These are phyloP conservation scores for Colletotrichum noveboracense DNA, from an alignment of 2,329 filamentous ascomycete genomes.

Conservation along the genomic window DNA sequence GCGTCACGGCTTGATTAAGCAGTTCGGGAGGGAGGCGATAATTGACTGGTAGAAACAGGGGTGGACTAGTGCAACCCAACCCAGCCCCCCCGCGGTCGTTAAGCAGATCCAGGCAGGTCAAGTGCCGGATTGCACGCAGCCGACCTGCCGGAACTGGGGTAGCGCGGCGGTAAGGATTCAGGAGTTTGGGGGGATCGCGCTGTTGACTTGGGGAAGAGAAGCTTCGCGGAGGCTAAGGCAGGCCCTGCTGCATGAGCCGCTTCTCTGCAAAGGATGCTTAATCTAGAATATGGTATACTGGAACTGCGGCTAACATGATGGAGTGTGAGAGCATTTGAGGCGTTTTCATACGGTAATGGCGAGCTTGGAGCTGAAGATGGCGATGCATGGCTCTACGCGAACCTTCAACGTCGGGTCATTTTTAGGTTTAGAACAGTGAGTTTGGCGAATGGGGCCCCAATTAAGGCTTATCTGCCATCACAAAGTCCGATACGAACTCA, in stretches of 20 bases:
- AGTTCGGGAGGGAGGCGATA: neutral
- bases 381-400: neutral
- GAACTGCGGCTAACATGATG: neutral
- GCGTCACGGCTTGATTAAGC: slow-evolving; percentile 14
- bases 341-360: neutral
- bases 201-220: neutral
- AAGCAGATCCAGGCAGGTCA: slow-evolving; percentile 14
- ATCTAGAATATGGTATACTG: neutral
- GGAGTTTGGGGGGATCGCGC: neutral
- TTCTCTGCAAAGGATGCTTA: neutral
- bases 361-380: neutral
- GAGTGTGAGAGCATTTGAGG: neutral
- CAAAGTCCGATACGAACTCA: neutral
- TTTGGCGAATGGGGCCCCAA: neutral
- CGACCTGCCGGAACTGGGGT: slow-evolving; percentile 20
- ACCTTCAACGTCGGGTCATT: neutral
- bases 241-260: neutral
- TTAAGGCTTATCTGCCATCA: neutral
- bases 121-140: slow-evolving; percentile 11
- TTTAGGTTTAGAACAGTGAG: neutral
- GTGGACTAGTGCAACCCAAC: neutral
- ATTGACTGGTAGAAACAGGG: neutral
- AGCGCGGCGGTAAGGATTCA: slow-evolving; percentile 10
- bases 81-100: neutral
- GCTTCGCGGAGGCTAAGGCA: neutral